Conservation (phyloP, 2,329 filamentous ascomycete genomes). For the Neurospora sp. region DNA sequence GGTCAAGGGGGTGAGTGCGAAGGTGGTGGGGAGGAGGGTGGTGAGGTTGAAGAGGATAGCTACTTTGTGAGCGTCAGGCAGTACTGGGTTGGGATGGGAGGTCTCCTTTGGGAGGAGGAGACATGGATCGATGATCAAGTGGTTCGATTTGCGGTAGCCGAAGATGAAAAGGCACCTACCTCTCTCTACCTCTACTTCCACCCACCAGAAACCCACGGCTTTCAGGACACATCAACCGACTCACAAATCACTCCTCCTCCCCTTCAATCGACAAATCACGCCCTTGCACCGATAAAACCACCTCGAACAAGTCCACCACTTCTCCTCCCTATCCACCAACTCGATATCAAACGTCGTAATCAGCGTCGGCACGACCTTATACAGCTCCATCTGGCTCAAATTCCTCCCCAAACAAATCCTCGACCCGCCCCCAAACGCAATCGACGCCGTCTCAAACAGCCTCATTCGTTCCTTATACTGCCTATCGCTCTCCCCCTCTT, state of each 20-base stretch:
- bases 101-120: neutral
- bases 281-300: slow-evolving; percentile 12
- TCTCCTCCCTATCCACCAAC: slow-evolving; percentile 12
- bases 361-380: slow-evolving; percentile 32
- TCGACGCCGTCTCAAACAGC: slow-evolving; percentile 27
- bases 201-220: too few relatives aligned
- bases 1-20: neutral
- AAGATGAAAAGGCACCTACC: too few relatives aligned
- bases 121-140: neutral
- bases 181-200: too few relatives aligned
- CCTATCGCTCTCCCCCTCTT: slow-evolving; percentile 23
- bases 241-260: neutral
- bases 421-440: slow-evolving; percentile 30
- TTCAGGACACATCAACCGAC: neutral
- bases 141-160: neutral
- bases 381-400: slow-evolving; percentile 24
- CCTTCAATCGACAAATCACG: neutral
- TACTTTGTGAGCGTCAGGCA: neutral
- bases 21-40: neutral
- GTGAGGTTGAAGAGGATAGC: neutral
- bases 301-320: slow-evolving; percentile 15
- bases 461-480: slow-evolving; percentile 24
- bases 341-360: slow-evolving; percentile 30
- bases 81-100: neutral
- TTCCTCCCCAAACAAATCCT: slow-evolving; percentile 30